These are phyloP conservation scores for Neurospora sublineolata DNA, from an alignment of 495 filamentous ascomycete genomes.

Conservation along the genomic window DNA sequence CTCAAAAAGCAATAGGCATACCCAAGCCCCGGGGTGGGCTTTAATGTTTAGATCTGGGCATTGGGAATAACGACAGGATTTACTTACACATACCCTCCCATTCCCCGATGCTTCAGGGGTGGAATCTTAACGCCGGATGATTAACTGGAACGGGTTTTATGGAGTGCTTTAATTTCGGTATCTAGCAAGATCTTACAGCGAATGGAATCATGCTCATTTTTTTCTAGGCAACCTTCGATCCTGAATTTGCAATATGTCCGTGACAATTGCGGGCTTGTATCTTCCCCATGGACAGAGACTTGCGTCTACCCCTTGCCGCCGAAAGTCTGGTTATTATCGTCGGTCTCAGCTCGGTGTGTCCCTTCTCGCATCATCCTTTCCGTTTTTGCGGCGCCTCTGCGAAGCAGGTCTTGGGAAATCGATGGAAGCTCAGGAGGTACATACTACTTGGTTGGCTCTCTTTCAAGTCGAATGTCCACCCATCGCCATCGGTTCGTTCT, in stretches of 20 bases:
- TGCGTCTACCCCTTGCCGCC: neutral
- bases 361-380: neutral
- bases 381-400: neutral
- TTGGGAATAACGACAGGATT: neutral
- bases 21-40: neutral
- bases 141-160: neutral
- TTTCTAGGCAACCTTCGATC: neutral
- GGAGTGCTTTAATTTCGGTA: neutral
- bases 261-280: neutral
- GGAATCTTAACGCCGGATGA: neutral
- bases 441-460: neutral
- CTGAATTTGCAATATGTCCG: neutral
- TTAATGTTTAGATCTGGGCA: neutral
- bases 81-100: neutral
- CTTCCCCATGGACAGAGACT: neutral
- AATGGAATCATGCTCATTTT: neutral
- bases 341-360: neutral
- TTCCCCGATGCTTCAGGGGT: neutral
- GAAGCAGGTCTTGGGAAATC: neutral
- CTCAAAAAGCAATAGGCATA: slow-evolving; percentile 2
- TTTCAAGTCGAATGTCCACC: neutral
- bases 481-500: neutral
- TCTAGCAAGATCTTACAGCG: neutral
- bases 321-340: neutral
- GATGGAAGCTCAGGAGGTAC: neutral